Percentiles rank a stretch among this genome's conserved stretches.
phyloP scores from a whole-genome alignment of 306 rosid species.

The Rosa multiflora region DNA sequence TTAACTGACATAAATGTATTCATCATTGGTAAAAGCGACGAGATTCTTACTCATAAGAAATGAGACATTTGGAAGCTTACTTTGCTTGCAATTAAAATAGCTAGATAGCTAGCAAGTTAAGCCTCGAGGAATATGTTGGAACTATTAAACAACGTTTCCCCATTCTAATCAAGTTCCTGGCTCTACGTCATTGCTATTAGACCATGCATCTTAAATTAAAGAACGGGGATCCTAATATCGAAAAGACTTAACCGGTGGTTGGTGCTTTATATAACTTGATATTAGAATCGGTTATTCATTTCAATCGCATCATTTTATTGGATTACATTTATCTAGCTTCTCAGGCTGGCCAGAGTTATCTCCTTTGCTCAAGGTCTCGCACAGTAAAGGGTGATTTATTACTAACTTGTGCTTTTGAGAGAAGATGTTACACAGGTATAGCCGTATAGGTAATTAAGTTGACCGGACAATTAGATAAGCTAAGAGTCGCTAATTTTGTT shows the following conservation, averaged over 20 bases:
- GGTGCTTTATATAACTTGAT: neutral
- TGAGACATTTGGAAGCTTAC: slow-evolving; percentile 1
- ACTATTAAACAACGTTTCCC: neutral
- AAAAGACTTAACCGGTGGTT: neutral
- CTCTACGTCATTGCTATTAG: neutral
- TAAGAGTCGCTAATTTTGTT: no score
- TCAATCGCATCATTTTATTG: neutral
- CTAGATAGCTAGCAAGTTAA: neutral
- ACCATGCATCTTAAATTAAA: neutral
- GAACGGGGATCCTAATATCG: neutral
- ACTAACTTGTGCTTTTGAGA: no score
- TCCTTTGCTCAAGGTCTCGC: neutral
- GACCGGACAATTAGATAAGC: neutral
- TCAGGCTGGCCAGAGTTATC: neutral
- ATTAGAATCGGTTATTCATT: neutral
- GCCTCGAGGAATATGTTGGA: slow-evolving; percentile 8
- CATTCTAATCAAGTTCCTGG: neutral
- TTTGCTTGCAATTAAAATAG: neutral
- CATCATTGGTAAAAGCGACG: neutral
- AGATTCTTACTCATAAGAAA: neutral
- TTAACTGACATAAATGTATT: slow-evolving; percentile 5
- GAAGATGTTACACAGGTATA: neutral
- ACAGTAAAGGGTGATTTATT: neutral
- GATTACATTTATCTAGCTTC: neutral
- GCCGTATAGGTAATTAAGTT: no score